Evolutionary conservation across 2,329 filamentous ascomycete species (phyloP), one percentile per base, ranked within the genome.

Genomic region (Exophiala xenobiotica): DNA sequence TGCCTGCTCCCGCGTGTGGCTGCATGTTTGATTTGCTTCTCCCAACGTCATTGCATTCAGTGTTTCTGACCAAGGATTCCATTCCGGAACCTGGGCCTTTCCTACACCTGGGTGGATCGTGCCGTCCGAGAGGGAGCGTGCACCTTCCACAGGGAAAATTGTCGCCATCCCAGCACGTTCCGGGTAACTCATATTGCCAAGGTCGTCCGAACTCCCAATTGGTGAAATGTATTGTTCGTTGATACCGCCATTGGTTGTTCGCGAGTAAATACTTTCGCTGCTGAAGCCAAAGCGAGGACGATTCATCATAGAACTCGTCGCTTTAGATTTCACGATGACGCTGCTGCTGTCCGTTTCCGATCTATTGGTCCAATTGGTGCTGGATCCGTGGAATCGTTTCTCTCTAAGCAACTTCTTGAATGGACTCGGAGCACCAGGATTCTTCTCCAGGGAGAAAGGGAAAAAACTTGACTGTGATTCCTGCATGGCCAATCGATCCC

Each of bases 251-350:
- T 68, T 65, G 8, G 68, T 70, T 7, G 68, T 68, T 47, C 69
- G 65, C 12, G 73, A 75, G 61, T 75, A 75, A 6, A 73, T 51
- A 49, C 73, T 75, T 4, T 70, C 68, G 27, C 70, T 71, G 49
- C 59, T 50, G 56, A 60, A 16, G 41, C 54, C 47, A 42, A 46
- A 56, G 14, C 46, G 49, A 19, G 42, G 27, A n/a, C 48, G 41
- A 26, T 29, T 22, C 24, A 55, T 22, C 19, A 49, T 33, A 6
- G 39, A 20, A 50, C 39, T 31, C 12, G 27, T 51, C 11, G 43
- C 23, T 4, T 51, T 44, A 31, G 26, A 39, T 45, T 46, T 46
- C 45, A 45, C 23, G 19, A 51, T 24, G 11, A 50, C 43, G 27
- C 46, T 55, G 11, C 14, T 23, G 19, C 26, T 38, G 18, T 51